These are phyloP conservation scores for Aspergillus oerlinghausenensis DNA, from an alignment of 2,329 filamentous ascomycete genomes.

Conservation along the genomic window DNA sequence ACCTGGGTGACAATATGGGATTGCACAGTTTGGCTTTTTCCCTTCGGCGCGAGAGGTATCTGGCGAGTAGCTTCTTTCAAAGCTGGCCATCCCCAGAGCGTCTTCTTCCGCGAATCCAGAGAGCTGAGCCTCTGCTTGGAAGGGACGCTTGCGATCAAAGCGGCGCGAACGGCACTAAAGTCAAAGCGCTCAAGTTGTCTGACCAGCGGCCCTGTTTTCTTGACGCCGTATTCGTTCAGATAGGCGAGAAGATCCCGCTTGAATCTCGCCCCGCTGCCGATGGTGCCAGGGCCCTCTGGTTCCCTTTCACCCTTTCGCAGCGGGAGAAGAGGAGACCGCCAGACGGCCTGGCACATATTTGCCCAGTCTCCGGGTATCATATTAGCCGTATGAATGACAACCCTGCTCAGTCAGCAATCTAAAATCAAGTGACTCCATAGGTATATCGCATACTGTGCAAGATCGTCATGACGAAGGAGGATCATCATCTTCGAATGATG, in stretches of 20 bases:
- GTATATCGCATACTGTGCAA: slow-evolving; percentile 52
- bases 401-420: slow-evolving; percentile 24
- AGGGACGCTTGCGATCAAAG: slow-evolving; percentile 74
- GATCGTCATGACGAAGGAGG: slow-evolving; percentile 71
- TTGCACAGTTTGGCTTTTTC: slow-evolving; percentile 7
- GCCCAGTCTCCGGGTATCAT: slow-evolving; percentile 86
- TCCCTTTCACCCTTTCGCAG: slow-evolving; percentile 20
- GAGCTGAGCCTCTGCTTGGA: slow-evolving; percentile 54
- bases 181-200: slow-evolving; percentile 59
- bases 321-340: slow-evolving; percentile 69
- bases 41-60: slow-evolving; percentile 44
- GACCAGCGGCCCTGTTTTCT: slow-evolving; percentile 51
- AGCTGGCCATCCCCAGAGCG: slow-evolving; percentile 73
- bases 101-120: slow-evolving; percentile 42
- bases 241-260: slow-evolving; percentile 72
- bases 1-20: slow-evolving; percentile 37
- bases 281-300: slow-evolving; percentile 16
- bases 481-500: slow-evolving; percentile 87
- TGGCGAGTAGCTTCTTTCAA: slow-evolving; percentile 56
- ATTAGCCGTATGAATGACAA: slow-evolving; percentile 85
- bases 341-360: slow-evolving; percentile 81
- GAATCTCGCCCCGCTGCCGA: slow-evolving; percentile 66
- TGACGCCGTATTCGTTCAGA: slow-evolving; percentile 62
- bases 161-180: slow-evolving; percentile 64
- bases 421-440: not conserved